Percentiles rank a stretch among this genome's conserved stretches.
Evolutionary conservation across 2,329 filamentous ascomycete species (phyloP).

Genomic region (Scytalidium lignicola): DNA sequence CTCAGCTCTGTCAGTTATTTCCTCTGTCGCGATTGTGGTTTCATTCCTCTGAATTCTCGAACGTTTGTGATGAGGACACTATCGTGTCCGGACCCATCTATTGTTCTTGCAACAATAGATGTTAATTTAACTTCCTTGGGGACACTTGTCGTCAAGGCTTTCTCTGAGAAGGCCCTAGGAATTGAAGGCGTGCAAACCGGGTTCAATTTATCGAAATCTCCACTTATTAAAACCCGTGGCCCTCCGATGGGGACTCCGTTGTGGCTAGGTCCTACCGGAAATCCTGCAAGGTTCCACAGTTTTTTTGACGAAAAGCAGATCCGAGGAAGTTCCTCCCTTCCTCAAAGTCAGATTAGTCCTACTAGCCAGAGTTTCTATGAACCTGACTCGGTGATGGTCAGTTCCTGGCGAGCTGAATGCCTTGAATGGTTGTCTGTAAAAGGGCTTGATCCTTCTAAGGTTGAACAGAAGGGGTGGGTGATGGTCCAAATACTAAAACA

Average conservation of each 20-base stretch:
- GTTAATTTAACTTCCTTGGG: slow-evolving; percentile 27
- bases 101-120: slow-evolving; percentile 26
- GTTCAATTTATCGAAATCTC: slow-evolving; percentile 2
- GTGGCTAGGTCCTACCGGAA: slow-evolving; percentile 27
- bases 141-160: slow-evolving; percentile 25
- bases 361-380: slow-evolving; percentile 10
- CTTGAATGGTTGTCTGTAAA: slow-evolving; percentile 27
- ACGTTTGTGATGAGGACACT: slow-evolving; percentile 21
- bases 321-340: slow-evolving; percentile 10
- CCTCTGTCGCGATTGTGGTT: slow-evolving; percentile 26
- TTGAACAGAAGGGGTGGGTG: slow-evolving; percentile 27
- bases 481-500: slow-evolving; percentile 24
- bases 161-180: slow-evolving; percentile 19
- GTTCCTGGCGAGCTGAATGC: slow-evolving; percentile 25
- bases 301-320: slow-evolving; percentile 16
- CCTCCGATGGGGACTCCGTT: slow-evolving; percentile 18
- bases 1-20: slow-evolving; percentile 25
- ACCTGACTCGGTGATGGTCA: slow-evolving; percentile 17
- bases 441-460: slow-evolving; percentile 18
- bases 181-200: slow-evolving; percentile 16
- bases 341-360: slow-evolving; percentile 13
- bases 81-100: neutral
- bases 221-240: neutral
- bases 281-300: slow-evolving; percentile 24
- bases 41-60: slow-evolving; percentile 28